Evolutionary conservation across 2,329 filamentous ascomycete genomes (phyloP).

Genomic region (Trichoderma afroharzianum): DNA sequence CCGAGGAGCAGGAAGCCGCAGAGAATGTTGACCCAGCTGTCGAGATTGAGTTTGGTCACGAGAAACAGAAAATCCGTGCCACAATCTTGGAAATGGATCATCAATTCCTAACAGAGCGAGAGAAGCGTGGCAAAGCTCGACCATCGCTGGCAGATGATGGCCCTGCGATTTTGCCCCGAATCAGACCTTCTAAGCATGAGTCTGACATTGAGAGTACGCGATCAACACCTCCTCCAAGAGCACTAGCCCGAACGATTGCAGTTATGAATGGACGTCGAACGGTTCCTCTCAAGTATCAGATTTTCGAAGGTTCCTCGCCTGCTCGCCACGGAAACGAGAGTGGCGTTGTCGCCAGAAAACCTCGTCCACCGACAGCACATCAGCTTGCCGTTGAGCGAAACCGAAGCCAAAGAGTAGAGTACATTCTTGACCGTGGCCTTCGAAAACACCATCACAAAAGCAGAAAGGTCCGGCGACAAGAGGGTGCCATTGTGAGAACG

Average conservation of each 20-base stretch:
- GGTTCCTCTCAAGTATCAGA: conserved; percentile 54
- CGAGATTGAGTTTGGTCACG: conserved; percentile 66
- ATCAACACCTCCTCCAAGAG: conserved; percentile 41
- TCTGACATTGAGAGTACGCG: conserved; percentile 45
- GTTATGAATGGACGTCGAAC: conserved; percentile 37
- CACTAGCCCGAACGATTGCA: conserved; percentile 26
- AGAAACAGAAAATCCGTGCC: conserved; percentile 70
- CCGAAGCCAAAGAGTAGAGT: conserved; percentile 73
- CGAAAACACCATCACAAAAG: conserved; percentile 62
- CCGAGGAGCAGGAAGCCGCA: conserved; percentile 57
- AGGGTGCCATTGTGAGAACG: conserved; percentile 65
- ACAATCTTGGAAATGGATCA: conserved; percentile 74
- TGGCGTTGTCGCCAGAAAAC: conserved; percentile 58
- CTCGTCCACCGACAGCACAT: conserved; percentile 74
- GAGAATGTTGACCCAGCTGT: conserved; percentile 74
- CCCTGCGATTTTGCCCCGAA: conserved; percentile 58
- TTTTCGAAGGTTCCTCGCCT: conserved; percentile 59
- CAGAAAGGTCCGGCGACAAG: conserved; percentile 57
- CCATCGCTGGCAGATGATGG: conserved; percentile 46
- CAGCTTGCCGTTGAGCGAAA: conserved; percentile 79
- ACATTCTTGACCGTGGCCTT: conserved; percentile 73
- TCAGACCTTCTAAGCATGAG: conserved; percentile 59
- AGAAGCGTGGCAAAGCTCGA: conserved; percentile 51
- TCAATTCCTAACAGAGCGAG: conserved; percentile 60
- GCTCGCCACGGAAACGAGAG: conserved; percentile 50